These are phyloP conservation scores for Pseudoturritis turrita DNA, from an alignment of 345 rosid species.

Conservation along the genomic window DNA sequence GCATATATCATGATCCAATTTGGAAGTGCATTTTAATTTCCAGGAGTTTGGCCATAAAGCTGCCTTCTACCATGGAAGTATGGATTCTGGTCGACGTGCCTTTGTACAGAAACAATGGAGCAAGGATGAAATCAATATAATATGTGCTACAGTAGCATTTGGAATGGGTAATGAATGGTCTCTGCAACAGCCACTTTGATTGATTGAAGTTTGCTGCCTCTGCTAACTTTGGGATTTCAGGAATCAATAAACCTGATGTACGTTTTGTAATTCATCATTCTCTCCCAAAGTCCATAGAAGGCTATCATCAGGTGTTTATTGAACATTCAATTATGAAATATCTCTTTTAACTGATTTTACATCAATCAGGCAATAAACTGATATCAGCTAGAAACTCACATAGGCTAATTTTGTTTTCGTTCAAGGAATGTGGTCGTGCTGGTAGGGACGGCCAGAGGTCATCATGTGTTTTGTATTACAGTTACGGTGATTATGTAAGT, in stretches of 20 bases:
- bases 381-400: neutral
- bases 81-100: slow-evolving; percentile 76
- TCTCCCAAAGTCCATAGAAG: slow-evolving; percentile 97
- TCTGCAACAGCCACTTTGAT: slow-evolving; percentile 19
- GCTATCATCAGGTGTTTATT: slow-evolving; percentile 86
- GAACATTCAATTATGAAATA: neutral
- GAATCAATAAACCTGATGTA: slow-evolving; percentile 98
- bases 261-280: slow-evolving; percentile 99
- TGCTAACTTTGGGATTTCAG: slow-evolving; percentile 40
- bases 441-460: slow-evolving; percentile 94
- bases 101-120: slow-evolving; percentile 94
- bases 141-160: slow-evolving; percentile 97
- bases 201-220: slow-evolving; percentile 5
- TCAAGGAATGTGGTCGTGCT: slow-evolving; percentile 97
- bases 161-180: slow-evolving; percentile 78
- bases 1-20: neutral
- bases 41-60: slow-evolving; percentile 95
- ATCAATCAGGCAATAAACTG: neutral
- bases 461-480: slow-evolving; percentile 88
- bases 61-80: slow-evolving; percentile 93
- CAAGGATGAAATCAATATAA: slow-evolving; percentile 94
- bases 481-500: slow-evolving; percentile 90
- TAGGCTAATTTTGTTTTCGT: slow-evolving; percentile 11
- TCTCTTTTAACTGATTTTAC: neutral
- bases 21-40: slow-evolving; percentile 15